Evolutionary conservation across 2,329 filamentous ascomycete genomes (phyloP), one percentile per base, ranked within the genome.

Genomic region (Aspergillus transmontanensis): DNA sequence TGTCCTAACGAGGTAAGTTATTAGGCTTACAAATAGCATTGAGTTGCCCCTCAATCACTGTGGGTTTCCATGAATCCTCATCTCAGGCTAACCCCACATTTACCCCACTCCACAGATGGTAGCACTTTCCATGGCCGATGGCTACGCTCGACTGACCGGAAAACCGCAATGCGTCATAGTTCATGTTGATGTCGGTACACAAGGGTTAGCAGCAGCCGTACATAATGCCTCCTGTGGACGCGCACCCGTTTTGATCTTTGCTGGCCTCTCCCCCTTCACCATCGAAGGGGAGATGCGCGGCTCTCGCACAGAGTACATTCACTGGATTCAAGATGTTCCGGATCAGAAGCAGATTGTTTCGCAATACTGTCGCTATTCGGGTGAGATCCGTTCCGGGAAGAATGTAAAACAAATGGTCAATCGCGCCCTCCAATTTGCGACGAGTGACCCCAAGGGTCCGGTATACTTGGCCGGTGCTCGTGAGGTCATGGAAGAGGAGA

Each of bases 361-460:
- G 0, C 93, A 96, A 79, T 96, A 96, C 77, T 96, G 93, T 75
- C 86, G 93, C 11, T 96, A 95, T 72, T 81, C 89, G 0, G 92
- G 85, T 4, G 93, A 96, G 80, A 89, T 96, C 76, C 94, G 93
- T 80, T 90, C 90, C 2, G 92, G 92, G 19, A 86, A 86, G 73
- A 96, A 96, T 72, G 87, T 96, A 64, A 96, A 96, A 82, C 92
- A 96, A 80, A 89, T 96, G 79, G 91, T 96, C 64, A 93, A 93
- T 73, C 89, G 93, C 1, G 93, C 93, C 0, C 77, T 96, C 61
- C 91, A 92, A 69, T 96, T 95, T 72, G 92, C 93, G 0, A 90
- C 81, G 55, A 92, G 88, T 32, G 89, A 90, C 59, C 93, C 93
- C 0, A 85, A 89, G 66, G 93, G 93, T 0, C 93, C 93, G 0